These are phyloP conservation scores for Apiotrichum montevideense DNA, from an alignment of 1,284 basidiomycete genomes.

Conservation along the genomic window DNA sequence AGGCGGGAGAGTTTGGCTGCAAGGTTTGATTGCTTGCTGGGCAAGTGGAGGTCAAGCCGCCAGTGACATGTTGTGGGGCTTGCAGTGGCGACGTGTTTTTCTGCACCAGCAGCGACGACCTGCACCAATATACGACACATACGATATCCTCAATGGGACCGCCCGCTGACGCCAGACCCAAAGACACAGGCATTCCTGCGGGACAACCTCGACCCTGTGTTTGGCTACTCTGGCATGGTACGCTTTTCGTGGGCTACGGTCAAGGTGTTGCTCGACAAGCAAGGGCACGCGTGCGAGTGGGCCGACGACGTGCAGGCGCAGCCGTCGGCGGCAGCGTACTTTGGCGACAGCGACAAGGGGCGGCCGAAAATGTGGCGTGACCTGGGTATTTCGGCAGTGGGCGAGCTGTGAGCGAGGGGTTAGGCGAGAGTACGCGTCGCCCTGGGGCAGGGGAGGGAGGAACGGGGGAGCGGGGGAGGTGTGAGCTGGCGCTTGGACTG, in stretches of 20 bases:
- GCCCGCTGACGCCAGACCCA: conserved; percentile 58
- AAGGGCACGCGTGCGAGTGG: conserved; percentile 73
- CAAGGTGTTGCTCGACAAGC: conserved; percentile 76
- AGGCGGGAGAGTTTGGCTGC: too few species aligned
- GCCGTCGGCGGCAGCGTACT: conserved; percentile 65
- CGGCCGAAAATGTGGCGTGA: conserved; percentile 66
- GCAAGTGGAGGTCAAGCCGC: too few species aligned
- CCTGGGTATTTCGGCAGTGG: conserved; percentile 63
- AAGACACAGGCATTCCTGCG: conserved; percentile 84
- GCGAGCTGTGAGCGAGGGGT: conserved; percentile 40
- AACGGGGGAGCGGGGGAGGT: too few species aligned
- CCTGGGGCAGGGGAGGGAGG: too few species aligned
- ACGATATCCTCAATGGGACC: too few species aligned
- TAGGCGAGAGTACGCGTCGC: background rate
- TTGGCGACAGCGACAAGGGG: conserved; percentile 57
- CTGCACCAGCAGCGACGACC: too few species aligned
- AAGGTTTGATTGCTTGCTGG: too few species aligned
- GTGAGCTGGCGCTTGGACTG: too few species aligned
- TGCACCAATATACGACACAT: too few species aligned
- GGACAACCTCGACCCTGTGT: conserved; percentile 72
- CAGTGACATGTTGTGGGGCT: too few species aligned
- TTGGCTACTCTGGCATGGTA: conserved; percentile 84
- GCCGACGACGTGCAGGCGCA: conserved; percentile 70
- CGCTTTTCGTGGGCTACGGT: conserved; percentile 96
- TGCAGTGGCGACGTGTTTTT: too few species aligned